Evolutionary conservation across 345 rosid species (phyloP).

Genomic region (Angophora floribunda): DNA sequence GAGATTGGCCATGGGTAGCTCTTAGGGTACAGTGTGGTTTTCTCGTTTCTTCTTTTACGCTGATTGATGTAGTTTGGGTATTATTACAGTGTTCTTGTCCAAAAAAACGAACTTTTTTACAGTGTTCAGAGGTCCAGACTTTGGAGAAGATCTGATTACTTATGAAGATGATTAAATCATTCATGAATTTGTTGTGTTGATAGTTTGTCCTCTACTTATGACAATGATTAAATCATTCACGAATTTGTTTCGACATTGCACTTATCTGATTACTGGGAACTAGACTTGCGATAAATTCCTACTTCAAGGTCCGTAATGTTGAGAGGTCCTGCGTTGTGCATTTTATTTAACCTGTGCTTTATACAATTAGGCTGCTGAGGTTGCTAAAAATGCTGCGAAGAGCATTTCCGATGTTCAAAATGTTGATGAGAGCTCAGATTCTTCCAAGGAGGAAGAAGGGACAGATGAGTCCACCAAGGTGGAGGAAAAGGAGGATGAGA

Average conservation of each 20-base stretch:
- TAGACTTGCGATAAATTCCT: not conserved
- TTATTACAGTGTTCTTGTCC: not conserved
- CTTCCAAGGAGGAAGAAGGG: slow-evolving; percentile 49
- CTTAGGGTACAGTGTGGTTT: not conserved
- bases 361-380: slow-evolving; percentile 66
- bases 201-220: not conserved
- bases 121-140: not conserved
- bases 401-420: slow-evolving; percentile 53
- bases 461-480: slow-evolving; percentile 29
- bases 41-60: not conserved
- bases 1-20: not conserved
- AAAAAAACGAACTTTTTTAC: not conserved
- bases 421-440: slow-evolving; percentile 44
- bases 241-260: not conserved
- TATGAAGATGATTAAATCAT: not conserved
- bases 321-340: not conserved
- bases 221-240: not conserved
- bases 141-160: not conserved
- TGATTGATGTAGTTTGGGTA: not conserved
- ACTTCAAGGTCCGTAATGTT: not conserved
- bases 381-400: slow-evolving; percentile 82
- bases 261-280: not conserved
- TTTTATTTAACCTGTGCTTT: not conserved
- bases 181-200: not conserved
- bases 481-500: slow-evolving; percentile 58